These are phyloP conservation scores for Crataegus laevigata DNA, from an alignment of 306 rosid genomes.

Conservation along the genomic window DNA sequence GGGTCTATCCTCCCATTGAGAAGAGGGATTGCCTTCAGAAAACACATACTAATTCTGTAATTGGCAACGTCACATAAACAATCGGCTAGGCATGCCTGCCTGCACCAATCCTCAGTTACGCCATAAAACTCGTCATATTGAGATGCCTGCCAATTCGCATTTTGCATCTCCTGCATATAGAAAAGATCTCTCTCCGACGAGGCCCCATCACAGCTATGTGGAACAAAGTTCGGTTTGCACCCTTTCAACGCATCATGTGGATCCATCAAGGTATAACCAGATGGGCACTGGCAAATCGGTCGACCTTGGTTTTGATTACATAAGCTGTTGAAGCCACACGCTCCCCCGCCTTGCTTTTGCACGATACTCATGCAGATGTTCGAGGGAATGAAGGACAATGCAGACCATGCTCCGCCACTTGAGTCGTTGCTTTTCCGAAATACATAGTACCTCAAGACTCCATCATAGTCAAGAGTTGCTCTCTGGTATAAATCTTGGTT, in stretches of 20 bases:
- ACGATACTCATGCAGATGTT: neutral
- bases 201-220: constrained; percentile 27
- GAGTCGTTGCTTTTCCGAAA: constrained; percentile 14
- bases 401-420: constrained; percentile 4
- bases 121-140: neutral
- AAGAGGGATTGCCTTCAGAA: constrained; percentile 15
- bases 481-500: constrained; percentile 25
- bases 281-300: constrained; percentile 7
- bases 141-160: neutral
- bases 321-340: constrained; percentile 25
- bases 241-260: constrained; percentile 14
- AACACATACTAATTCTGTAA: neutral
- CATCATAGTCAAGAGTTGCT: constrained; percentile 48
- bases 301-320: constrained; percentile 3
- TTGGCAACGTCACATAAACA: constrained; percentile 16
- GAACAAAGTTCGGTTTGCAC: constrained; percentile 21
- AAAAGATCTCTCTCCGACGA: constrained; percentile 5
- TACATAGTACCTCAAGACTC: constrained; percentile 43
- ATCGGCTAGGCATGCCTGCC: constrained; percentile 8
- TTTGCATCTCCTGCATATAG: neutral
- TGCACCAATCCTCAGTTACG: constrained; percentile 10
- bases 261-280: neutral
- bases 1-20: constrained; percentile 1
- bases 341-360: constrained; percentile 13
- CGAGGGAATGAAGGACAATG: neutral